A percentile compares a stretch with the other conserved stretches of the same genome.
Evolutionary conservation across 441 rosid species (phyloP).

Genomic region (Arabidopsis hybrid): DNA sequence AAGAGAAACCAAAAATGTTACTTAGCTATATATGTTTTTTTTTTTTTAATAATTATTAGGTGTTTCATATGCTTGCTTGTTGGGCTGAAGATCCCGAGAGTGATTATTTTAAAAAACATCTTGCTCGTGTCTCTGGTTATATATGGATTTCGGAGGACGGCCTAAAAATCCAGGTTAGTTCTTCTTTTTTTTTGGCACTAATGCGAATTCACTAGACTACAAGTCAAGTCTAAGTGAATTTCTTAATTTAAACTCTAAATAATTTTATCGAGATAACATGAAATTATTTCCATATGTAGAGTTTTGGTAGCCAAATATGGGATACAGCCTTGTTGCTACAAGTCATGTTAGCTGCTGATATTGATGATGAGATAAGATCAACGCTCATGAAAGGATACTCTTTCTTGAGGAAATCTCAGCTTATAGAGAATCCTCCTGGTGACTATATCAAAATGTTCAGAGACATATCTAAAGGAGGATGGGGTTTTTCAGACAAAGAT

Average conservation of each 20-base stretch:
- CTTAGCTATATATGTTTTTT: too few species aligned
- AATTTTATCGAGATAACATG: background rate
- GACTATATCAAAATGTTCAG: conserved; percentile 1
- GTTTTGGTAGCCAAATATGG: conserved; percentile 53
- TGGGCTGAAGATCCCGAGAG: conserved; percentile 54
- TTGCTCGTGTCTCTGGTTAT: conserved; percentile 46
- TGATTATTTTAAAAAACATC: conserved; percentile 49
- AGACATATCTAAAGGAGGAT: background rate
- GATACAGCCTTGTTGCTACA: conserved; percentile 48
- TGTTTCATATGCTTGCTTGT: conserved; percentile 49
- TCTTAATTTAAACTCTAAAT: too few species aligned
- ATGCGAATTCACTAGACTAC: too few species aligned
- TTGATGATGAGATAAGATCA: background rate
- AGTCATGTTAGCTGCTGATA: conserved; percentile 43
- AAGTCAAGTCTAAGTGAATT: too few species aligned
- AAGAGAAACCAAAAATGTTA: too few species aligned
- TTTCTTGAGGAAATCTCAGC: conserved; percentile 34
- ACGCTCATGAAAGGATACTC: conserved; percentile 30
- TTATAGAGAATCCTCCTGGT: background rate
- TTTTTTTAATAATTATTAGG: background rate
- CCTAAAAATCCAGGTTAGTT: conserved; percentile 51
- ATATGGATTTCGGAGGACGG: conserved; percentile 57
- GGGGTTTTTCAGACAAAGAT: conserved; percentile 1
- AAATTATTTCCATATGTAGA: conserved; percentile 25
- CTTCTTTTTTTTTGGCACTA: too few species aligned